Conservation (phyloP, 495 filamentous ascomycete species). For the Daldinia vernicosa region DNA sequence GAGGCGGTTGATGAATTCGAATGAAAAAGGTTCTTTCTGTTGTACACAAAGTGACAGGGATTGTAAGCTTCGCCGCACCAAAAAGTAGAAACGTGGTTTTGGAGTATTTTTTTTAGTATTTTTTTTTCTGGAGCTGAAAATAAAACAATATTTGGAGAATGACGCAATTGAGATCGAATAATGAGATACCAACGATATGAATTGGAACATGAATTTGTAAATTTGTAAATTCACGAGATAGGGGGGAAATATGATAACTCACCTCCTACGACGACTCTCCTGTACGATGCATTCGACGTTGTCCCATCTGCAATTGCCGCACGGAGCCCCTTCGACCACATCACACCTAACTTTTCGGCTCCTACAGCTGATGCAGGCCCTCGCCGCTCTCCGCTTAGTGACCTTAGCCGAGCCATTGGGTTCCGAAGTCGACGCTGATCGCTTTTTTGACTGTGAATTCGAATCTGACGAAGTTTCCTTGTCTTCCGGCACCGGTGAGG, state of each 20-base stretch:
- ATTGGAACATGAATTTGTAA: background rate
- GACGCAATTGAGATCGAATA: slow-evolving; percentile 29
- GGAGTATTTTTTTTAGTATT: slow-evolving; percentile 23
- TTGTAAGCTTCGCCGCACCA: slow-evolving; percentile 35
- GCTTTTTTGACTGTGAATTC: slow-evolving; percentile 49
- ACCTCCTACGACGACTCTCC: slow-evolving; percentile 91
- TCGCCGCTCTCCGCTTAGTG: slow-evolving; percentile 80
- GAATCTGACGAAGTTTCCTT: slow-evolving; percentile 36
- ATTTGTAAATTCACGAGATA: slow-evolving; percentile 11
- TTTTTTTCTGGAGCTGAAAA: slow-evolving; percentile 13
- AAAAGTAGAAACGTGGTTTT: slow-evolving; percentile 26
- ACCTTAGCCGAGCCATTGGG: slow-evolving; percentile 48
- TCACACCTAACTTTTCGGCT: slow-evolving; percentile 93
- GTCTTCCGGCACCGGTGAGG: slow-evolving; percentile 27
- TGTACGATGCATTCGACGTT: slow-evolving; percentile 88
- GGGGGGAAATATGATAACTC: slow-evolving; percentile 48
- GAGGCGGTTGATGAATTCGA: slow-evolving; percentile 35
- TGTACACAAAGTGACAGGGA: slow-evolving; percentile 39
- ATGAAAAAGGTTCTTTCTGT: slow-evolving; percentile 54
- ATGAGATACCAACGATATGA: slow-evolving; percentile 17
- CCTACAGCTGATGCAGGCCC: slow-evolving; percentile 87
- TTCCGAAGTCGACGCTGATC: slow-evolving; percentile 41
- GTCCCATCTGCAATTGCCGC: slow-evolving; percentile 89
- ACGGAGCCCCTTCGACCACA: slow-evolving; percentile 87
- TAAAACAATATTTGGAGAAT: slow-evolving; percentile 1